Percentiles rank a stretch among this genome's conserved stretches.
phyloP scores from a whole-genome alignment of 352 stramenopile species.

The Pythium coloratum region DNA sequence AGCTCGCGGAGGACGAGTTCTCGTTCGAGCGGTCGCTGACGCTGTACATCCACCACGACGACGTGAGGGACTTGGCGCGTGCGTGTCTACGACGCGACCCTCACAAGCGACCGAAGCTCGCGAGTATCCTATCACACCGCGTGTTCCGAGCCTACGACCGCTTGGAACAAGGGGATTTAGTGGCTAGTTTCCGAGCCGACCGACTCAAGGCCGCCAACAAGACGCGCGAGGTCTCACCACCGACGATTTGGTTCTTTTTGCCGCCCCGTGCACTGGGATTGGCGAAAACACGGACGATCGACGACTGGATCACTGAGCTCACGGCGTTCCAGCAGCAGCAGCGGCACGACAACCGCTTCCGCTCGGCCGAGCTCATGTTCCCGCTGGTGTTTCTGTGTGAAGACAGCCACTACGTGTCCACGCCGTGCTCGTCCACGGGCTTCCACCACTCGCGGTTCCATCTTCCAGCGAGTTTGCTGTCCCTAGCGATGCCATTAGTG shows the following conservation, averaged over 20 bases:
- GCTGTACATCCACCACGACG: constrained; percentile 45
- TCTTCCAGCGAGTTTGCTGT: constrained; percentile 49
- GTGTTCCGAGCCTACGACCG: constrained; percentile 38
- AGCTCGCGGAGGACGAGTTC: constrained; percentile 30
- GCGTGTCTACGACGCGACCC: constrained; percentile 44
- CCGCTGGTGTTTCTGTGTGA: constrained; percentile 68
- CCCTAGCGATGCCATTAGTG: constrained; percentile 57
- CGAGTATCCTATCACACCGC: constrained; percentile 37
- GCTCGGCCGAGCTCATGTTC: constrained; percentile 41
- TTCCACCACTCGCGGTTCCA: constrained; percentile 29
- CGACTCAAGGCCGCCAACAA: constrained; percentile 27
- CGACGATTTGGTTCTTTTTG: constrained; percentile 67
- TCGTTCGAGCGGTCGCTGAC: constrained; percentile 53
- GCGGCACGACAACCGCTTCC: constrained; percentile 6
- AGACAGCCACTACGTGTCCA: constrained; percentile 30
- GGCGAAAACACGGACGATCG: constrained; percentile 36
- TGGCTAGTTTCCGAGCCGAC: constrained; percentile 20
- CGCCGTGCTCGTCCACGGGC: constrained; percentile 22
- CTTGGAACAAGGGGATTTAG: constrained; percentile 16
- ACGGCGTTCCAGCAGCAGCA: constrained; percentile 37
- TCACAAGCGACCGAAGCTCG: constrained; percentile 39
- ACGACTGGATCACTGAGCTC: constrained; percentile 49
- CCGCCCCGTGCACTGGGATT: constrained; percentile 43
- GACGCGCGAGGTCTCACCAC: constrained; percentile 35
- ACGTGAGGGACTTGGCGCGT: constrained; percentile 42